Evolutionary conservation across 257 asterid species (phyloP).

Genomic region (Marsdenia floribunda): DNA sequence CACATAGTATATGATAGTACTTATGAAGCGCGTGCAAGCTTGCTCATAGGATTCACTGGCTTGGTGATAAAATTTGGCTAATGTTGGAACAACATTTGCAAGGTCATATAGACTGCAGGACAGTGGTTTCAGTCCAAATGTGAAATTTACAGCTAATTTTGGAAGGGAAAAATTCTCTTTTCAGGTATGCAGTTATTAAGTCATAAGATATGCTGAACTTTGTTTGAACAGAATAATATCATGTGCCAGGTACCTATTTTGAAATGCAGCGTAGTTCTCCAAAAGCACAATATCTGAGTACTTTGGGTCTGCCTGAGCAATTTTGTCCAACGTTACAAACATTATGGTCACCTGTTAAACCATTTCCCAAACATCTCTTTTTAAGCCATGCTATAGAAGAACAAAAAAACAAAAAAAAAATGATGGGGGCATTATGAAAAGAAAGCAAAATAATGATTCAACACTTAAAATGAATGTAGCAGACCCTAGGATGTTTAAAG

Average conservation of each 20-base stretch:
- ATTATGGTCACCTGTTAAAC: constrained; percentile 81
- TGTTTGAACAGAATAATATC: not conserved
- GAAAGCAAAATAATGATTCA: not conserved
- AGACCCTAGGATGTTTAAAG: not conserved
- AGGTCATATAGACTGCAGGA: constrained; percentile 82
- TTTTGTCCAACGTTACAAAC: constrained; percentile 94
- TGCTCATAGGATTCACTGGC: constrained; percentile 96
- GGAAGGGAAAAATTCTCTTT: not conserved
- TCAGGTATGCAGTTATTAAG: not conserved
- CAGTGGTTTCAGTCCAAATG: constrained; percentile 28
- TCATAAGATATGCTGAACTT: not conserved
- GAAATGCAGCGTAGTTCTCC: constrained; percentile 98
- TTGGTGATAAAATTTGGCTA: constrained; percentile 96
- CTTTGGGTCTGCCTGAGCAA: constrained; percentile 81
- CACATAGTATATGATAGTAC: constrained; percentile 75
- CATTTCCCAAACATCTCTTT: constrained; percentile 27
- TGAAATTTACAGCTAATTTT: constrained; percentile 13
- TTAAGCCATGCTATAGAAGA: not conserved
- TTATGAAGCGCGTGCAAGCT: constrained; percentile 83
- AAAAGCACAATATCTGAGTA: constrained; percentile 76
- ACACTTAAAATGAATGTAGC: not conserved
- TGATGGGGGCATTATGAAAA: not conserved
- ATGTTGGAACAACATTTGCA: constrained; percentile 91
- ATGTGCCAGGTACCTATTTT: constrained; percentile 60
- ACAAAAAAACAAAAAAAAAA: not conserved